Evolutionary conservation across 2,329 filamentous ascomycete genomes (phyloP).

Genomic region (Chaetomium globosum): DNA sequence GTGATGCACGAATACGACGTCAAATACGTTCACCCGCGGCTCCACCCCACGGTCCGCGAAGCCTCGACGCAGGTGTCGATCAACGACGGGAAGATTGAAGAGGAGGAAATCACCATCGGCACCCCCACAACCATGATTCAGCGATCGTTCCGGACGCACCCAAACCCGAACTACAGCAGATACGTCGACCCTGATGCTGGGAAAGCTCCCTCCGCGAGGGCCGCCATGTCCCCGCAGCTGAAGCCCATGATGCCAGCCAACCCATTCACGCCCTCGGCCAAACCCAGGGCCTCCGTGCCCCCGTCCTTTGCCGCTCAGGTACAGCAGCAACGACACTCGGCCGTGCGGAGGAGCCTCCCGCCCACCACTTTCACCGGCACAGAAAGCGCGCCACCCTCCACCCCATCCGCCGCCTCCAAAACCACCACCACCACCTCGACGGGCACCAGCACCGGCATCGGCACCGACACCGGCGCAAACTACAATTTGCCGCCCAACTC

Average conservation of each 20-base stretch:
- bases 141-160: conserved; percentile 76
- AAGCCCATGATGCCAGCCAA: conserved; percentile 47
- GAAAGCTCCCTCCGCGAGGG: conserved; percentile 42
- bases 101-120: conserved; percentile 52
- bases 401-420: conserved; percentile 33
- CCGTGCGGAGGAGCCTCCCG: conserved; percentile 34
- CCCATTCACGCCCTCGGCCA: conserved; percentile 48
- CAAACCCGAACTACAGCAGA: conserved; percentile 77
- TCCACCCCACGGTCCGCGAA: conserved; percentile 77
- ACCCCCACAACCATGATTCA: conserved; percentile 66
- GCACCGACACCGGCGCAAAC: conserved; percentile 28
- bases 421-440: conserved; percentile 33
- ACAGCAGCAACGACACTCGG: conserved; percentile 25
- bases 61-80: conserved; percentile 76
- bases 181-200: conserved; percentile 68
- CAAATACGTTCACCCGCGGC: conserved; percentile 88
- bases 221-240: conserved; percentile 44
- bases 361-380: neutral
- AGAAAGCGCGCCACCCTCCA: neutral
- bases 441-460: conserved; percentile 30
- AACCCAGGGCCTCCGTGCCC: conserved; percentile 23
- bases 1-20: conserved; percentile 94
- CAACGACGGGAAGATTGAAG: conserved; percentile 48
- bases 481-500: conserved; percentile 16
- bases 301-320: conserved; percentile 26